Conservation (phyloP, 176 grass and related monocot genomes). For the Musa troglodytarum region DNA sequence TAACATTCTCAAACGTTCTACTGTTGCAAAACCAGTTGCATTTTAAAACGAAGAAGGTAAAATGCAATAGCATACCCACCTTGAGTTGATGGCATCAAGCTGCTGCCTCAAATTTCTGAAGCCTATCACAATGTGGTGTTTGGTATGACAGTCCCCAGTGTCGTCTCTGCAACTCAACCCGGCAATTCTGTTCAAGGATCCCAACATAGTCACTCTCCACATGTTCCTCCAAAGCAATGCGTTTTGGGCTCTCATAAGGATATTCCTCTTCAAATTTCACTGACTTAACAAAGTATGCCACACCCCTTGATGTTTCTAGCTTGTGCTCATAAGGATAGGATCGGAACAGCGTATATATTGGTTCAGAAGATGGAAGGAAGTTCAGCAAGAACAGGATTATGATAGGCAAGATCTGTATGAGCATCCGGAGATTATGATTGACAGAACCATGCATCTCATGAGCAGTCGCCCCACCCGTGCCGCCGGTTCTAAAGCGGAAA, state of each 20-base stretch:
- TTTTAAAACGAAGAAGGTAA: background rate
- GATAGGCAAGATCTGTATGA: constrained; percentile 76
- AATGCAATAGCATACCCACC: background rate
- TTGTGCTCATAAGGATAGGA: constrained; percentile 60
- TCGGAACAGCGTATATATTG: constrained; percentile 54
- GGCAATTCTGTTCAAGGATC: constrained; percentile 62
- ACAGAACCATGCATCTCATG: constrained; percentile 27
- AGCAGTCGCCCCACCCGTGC: constrained; percentile 19
- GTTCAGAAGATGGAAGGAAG: constrained; percentile 75
- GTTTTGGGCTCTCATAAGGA: constrained; percentile 55
- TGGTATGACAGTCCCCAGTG: constrained; percentile 69
- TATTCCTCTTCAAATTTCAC: constrained; percentile 81
- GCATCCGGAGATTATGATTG: constrained; percentile 49
- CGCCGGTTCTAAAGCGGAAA: constrained; percentile 60
- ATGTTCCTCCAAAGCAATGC: constrained; percentile 47
- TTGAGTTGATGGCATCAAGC: constrained; percentile 19
- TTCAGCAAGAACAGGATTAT: constrained; percentile 63
- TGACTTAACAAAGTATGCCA: constrained; percentile 72
- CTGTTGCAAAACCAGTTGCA: background rate
- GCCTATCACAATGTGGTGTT: constrained; percentile 67
- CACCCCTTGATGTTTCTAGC: constrained; percentile 47
- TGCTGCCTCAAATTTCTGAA: constrained; percentile 50
- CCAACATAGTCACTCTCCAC: constrained; percentile 75
- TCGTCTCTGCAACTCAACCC: constrained; percentile 68
- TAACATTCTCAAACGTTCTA: background rate